phyloP scores from a whole-genome alignment of 1,284 basidiomycete genomes.

The Xerocomus nothofagi region DNA sequence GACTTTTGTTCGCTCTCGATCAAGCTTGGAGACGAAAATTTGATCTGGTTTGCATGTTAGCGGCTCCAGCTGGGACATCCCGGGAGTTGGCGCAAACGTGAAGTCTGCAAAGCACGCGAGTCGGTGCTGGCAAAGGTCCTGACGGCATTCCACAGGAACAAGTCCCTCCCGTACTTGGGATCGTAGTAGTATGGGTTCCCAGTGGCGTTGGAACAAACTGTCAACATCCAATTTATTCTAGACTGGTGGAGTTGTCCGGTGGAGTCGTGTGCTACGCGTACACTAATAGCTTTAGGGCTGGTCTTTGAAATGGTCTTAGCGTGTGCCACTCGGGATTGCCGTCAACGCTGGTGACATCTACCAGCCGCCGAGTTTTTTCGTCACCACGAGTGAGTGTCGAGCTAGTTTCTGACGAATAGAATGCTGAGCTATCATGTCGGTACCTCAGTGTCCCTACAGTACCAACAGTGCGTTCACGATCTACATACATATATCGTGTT shows the following conservation, averaged over 20 bases:
- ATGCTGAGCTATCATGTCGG: not conserved
- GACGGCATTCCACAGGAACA: slow-evolving; percentile 33
- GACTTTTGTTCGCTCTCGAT: slow-evolving; percentile 9
- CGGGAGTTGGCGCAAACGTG: not conserved
- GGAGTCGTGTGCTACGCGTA: slow-evolving; percentile 13
- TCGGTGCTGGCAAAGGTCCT: too few species aligned
- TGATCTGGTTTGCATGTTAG: slow-evolving; percentile 11
- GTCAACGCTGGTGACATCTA: slow-evolving; percentile 3
- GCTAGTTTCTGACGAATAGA: not conserved
- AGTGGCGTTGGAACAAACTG: slow-evolving; percentile 17
- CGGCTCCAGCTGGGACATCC: not conserved
- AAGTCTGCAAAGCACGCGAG: not conserved
- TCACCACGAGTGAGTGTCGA: slow-evolving; percentile 21
- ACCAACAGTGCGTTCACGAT: slow-evolving; percentile 56
- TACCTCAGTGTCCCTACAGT: slow-evolving; percentile 59
- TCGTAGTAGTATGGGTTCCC: too few species aligned
- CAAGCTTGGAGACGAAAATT: slow-evolving; percentile 13
- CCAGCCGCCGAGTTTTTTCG: not conserved
- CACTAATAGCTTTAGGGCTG: slow-evolving; percentile 35
- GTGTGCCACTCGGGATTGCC: slow-evolving; percentile 2
- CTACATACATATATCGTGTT: slow-evolving; percentile 6
- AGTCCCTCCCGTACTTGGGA: slow-evolving; percentile 1
- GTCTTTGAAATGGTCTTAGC: slow-evolving; percentile 8
- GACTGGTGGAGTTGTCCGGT: not conserved
- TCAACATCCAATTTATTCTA: slow-evolving; percentile 4